Percentiles rank a stretch among this genome's conserved stretches.
Conservation (phyloP, 345 rosid species). For the Firmiana major region DNA sequence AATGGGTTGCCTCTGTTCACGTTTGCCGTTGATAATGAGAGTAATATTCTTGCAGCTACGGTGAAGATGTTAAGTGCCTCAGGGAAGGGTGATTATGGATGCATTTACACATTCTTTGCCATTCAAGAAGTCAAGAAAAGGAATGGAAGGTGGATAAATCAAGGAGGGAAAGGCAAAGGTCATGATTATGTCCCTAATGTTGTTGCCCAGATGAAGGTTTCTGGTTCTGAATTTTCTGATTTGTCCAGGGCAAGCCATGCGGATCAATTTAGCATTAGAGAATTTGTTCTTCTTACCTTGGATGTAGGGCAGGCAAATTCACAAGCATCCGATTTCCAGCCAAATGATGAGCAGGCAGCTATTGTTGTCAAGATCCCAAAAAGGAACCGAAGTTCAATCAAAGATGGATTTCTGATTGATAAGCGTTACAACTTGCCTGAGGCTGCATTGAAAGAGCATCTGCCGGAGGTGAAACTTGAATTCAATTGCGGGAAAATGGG, state of each 20-base stretch:
- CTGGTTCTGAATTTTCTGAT: conserved; percentile 37
- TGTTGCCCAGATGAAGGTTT: conserved; percentile 82
- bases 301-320: conserved; percentile 40
- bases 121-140: conserved; percentile 72
- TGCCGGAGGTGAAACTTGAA: conserved; percentile 14
- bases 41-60: conserved; percentile 76
- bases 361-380: conserved; percentile 62
- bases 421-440: conserved; percentile 8
- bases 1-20: conserved; percentile 82
- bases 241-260: conserved; percentile 20
- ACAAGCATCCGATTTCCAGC: conserved; percentile 46
- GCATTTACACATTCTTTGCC: conserved; percentile 70
- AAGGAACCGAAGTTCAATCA: conserved; percentile 17
- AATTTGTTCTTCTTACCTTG: conserved; percentile 63
- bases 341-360: conserved; percentile 81
- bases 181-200: conserved; percentile 61
- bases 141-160: conserved; percentile 73
- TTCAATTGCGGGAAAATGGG: conserved; percentile 19
- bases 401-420: conserved; percentile 30
- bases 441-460: conserved; percentile 22
- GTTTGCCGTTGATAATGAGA: conserved; percentile 76
- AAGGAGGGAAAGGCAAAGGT: conserved; percentile 53
- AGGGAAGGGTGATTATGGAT: conserved; percentile 45
- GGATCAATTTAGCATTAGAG: conserved; percentile 43
- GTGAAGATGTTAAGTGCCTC: conserved; percentile 40